Evolutionary conservation across 108 stramenopile species (phyloP), one percentile per base, ranked within the genome.

Genomic region (Nannochloropsis salina): DNA sequence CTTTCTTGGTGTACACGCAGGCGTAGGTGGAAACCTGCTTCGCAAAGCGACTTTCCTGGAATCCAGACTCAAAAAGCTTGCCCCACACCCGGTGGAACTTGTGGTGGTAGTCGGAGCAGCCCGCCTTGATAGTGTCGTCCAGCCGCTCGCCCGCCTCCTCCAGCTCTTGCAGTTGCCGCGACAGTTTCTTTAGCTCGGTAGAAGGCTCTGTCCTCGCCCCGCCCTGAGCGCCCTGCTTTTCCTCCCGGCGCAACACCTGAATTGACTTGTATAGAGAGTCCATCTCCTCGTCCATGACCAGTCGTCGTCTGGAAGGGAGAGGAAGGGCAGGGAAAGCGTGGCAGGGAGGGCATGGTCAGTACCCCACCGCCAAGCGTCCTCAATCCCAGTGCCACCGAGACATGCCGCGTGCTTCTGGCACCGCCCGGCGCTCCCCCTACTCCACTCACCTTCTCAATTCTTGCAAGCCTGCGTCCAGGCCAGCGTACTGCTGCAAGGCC

Each of bases 21-120:
- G 97, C 95, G 86, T 98, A 98, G 91, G 95, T 95, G 83, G 93
- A 44, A 12, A 87, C 90, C 87, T 90, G 90, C 83, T 94, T 95
- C 8, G 96, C 95, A 88, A 98, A 96, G 1, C 96, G 91, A 51
- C 95, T 96, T 88, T 95, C 95, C 92, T 98, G 96, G 89, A 96
- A 95, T 31, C 97, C 97, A 43, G 96, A 94, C 91, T 94, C 91
- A 86, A 95, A 96, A 8, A 88, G 88, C 51, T 88, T 86, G 15
- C 88, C 86, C 87, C 89, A 92, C 61, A 44, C 82, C 82, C 89
- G 85, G 89, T 89, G 89, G 81, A 89, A 89, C 41, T 88, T 87
- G 79, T 90, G 84, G 81, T 87, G 88, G 42, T 84, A 45, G 20
- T 74, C 80, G 44, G 83, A 82, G 44, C 44, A 18, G 15, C 88